phyloP scores from a whole-genome alignment of 1,139 yeast species.

The Kodamaea sp. region DNA sequence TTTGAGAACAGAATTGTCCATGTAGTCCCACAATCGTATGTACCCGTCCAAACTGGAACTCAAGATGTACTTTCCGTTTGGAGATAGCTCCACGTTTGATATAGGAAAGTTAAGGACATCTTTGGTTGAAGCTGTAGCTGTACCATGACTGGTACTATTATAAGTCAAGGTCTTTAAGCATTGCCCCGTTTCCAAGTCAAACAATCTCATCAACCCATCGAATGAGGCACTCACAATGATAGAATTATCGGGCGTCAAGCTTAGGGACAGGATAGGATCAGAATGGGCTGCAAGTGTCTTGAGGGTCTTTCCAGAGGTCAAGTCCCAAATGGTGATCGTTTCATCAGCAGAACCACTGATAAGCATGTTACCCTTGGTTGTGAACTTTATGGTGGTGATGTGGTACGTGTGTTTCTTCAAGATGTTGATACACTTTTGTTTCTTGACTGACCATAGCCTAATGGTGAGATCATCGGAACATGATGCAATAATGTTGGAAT shows the following conservation, averaged over 20 bases:
- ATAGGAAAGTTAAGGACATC: slow-evolving; percentile 64
- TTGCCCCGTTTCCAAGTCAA: slow-evolving; percentile 88
- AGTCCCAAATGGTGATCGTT: slow-evolving; percentile 89
- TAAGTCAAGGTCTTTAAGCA: slow-evolving; percentile 87
- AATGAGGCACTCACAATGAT: slow-evolving; percentile 84
- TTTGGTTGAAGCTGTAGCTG: slow-evolving; percentile 58
- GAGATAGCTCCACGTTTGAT: slow-evolving; percentile 69
- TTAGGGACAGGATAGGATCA: slow-evolving; percentile 80
- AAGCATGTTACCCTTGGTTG: slow-evolving; percentile 72
- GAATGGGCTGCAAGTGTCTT: slow-evolving; percentile 91
- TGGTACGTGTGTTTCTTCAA: slow-evolving; percentile 85
- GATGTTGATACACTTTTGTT: slow-evolving; percentile 55
- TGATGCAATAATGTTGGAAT: slow-evolving; percentile 72
- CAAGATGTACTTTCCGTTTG: slow-evolving; percentile 78
- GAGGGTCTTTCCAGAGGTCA: slow-evolving; percentile 65
- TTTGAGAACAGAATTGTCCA: slow-evolving; percentile 74
- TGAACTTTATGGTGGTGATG: slow-evolving; percentile 72
- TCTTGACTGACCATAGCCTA: slow-evolving; percentile 65
- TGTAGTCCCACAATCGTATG: slow-evolving; percentile 79
- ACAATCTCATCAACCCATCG: slow-evolving; percentile 86
- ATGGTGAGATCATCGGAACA: slow-evolving; percentile 87
- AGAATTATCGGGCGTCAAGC: slow-evolving; percentile 77
- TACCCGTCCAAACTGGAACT: slow-evolving; percentile 82
- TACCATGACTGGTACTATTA: slow-evolving; percentile 57
- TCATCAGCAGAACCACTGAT: slow-evolving; percentile 90